Base-by-base conservation (phyloP, 1,284 basidiomycete species). In the Ustilago tritici region DNA sequence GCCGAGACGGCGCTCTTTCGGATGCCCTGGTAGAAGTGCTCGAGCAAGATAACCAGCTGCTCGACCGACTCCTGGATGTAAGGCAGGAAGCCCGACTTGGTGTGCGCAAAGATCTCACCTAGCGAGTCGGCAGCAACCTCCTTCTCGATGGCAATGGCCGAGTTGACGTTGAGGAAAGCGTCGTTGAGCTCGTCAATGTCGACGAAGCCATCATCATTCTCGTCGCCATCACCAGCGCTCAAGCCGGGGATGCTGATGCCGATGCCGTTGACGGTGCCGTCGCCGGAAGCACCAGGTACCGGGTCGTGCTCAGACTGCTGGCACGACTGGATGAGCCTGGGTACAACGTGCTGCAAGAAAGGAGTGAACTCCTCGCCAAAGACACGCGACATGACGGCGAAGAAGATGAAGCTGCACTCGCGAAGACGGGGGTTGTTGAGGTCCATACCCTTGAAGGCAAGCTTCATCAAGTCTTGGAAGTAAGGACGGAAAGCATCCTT, bases 371-470 rank as follows among this genome's bases (percentile, higher is more conserved):
- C 95, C 75, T 94, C 93, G 72, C 92, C 93, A 84, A 98, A 99
- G 34, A 99, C 95, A 61, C 93, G 91, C 32, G 95, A 93, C 93
- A 99, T 96, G 79, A 97, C 95, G 72, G 95, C 94, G 82, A 99
- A 99, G 91, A 98, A 98, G 83, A 99, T 89, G 91, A 98, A 99
- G 84, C 93, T 94, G 88, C 95, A 98, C 88, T 99, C 97, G 80
- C 95, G 91, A 70, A 99, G 89, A 73, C 95, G 90, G 6, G 95
- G 92, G 85, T 89, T 88, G 79, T 94, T 93, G 87, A 96, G 91
- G 74, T 93, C 91, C 70, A 96, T 91, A 57, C 93, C 95, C 81
- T 93, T 91, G 89, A 98, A 95, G 4, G 95, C 94, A 81, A 95
- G 92, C 86, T 92, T 92, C 96, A 99, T 98, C 90, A 98, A 91